These are phyloP conservation scores for Cocos nucifera DNA, from an alignment of 176 grass and related monocot species.

Conservation along the genomic window DNA sequence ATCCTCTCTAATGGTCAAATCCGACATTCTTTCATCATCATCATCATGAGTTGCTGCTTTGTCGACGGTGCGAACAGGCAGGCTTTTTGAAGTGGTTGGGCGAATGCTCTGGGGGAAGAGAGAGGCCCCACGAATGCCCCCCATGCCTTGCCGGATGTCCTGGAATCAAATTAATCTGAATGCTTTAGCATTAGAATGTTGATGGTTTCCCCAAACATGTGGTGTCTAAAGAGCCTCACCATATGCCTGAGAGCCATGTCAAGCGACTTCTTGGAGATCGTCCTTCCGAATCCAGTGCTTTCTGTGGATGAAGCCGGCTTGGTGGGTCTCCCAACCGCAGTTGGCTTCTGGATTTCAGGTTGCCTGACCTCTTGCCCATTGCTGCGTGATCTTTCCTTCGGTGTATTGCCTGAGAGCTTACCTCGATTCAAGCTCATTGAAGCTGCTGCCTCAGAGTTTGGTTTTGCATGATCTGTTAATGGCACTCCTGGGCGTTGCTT, in stretches of 20 bases:
- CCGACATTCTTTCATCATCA: too few relatives aligned
- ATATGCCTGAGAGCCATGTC: conserved; percentile 13
- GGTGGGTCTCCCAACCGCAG: neutral
- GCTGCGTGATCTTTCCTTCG: neutral
- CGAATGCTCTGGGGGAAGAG: conserved; percentile 27
- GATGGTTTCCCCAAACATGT: too few relatives aligned
- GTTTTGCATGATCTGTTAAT: neutral
- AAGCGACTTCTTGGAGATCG: conserved; percentile 14
- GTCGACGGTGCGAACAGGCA: too few relatives aligned
- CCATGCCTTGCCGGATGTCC: conserved; percentile 8
- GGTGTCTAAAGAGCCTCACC: neutral
- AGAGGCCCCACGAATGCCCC: neutral
- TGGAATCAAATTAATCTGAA: neutral
- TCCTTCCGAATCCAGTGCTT: conserved; percentile 8
- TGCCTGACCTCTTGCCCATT: neutral
- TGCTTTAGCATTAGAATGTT: too few relatives aligned
- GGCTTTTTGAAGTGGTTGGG: neutral
- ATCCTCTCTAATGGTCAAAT: too few relatives aligned
- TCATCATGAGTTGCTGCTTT: too few relatives aligned
- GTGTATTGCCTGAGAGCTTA: neutral
- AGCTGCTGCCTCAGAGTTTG: neutral
- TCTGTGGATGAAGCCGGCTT: conserved; percentile 10
- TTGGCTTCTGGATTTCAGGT: neutral
- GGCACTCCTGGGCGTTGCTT: neutral
- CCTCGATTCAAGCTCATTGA: neutral